Evolutionary conservation across 768 basidiomycete genomes (phyloP), one percentile per base, ranked within the genome.

Genomic region (Galerina sulciceps): DNA sequence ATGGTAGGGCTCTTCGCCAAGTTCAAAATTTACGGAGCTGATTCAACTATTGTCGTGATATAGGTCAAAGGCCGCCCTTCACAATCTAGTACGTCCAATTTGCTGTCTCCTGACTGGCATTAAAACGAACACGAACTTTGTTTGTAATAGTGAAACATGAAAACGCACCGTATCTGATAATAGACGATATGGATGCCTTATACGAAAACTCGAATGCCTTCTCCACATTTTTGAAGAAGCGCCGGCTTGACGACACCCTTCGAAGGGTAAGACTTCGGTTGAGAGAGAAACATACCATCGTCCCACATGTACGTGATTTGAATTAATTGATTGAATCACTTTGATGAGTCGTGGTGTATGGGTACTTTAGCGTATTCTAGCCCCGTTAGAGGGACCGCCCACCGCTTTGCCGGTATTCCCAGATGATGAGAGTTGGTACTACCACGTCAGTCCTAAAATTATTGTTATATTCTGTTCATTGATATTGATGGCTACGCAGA

Each of bases 171-270:
- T 60, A 35, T 36, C 50, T 69, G 5, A 47, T 43, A 10, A 22
- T 20, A 1, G 35, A 38, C 4, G 50, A 61, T 22, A 36, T 61
- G 5, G 64, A 68, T 10, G 56, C 58, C 10, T 37, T 75, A 14
- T 71, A 79, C 55, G 80, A 81, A 35, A 75, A 67, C 48, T 81
- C 74, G 8, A 55, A 63, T 40, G 61, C 74, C 2, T 82, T 81
- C 57, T 53, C 59, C 23, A 58, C 62, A 45, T 80, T 71, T 64
- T 67, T 79, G 59, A 67, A 65, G 37, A 60, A 66, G 38, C 65
- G 70, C 49, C 68, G 72, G 8, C 57, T 73, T 2, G 53, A 66
- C 10, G 42, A 59, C 3, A 56, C 65, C 31, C 67, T 63, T 37
- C 68, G 44, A 40, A 65, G 61, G 53, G 67, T 71, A 48, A 53